Conservation (phyloP, 2,329 filamentous ascomycete species). For the Teratosphaeria destructans region DNA sequence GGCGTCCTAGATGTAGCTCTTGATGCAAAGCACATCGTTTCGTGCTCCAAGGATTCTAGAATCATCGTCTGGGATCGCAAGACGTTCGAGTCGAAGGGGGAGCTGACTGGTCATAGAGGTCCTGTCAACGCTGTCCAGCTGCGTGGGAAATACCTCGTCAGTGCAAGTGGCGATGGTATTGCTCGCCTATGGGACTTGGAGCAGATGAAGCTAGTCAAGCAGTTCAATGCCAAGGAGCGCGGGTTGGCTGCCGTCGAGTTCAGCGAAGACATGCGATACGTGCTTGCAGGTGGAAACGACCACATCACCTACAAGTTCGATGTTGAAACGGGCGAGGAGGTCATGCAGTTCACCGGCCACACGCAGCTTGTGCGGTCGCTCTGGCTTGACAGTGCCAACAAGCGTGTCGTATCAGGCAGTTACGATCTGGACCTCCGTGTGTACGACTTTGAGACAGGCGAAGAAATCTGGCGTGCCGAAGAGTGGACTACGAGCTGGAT, state of each 20-base stretch:
- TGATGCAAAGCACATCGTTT: constrained; percentile 84
- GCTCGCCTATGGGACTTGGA: constrained; percentile 95
- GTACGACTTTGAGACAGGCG: constrained; percentile 74
- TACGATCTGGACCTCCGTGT: constrained; percentile 96
- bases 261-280: constrained; percentile 84
- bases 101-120: constrained; percentile 74
- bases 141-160: constrained; percentile 83
- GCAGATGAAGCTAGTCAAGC: constrained; percentile 76
- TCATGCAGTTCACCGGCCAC: constrained; percentile 74
- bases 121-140: constrained; percentile 96
- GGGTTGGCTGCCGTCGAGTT: constrained; percentile 94
- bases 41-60: constrained; percentile 88
- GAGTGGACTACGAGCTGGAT: constrained; percentile 97
- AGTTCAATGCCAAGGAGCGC: constrained; percentile 82
- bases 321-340: constrained; percentile 74
- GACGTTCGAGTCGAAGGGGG: constrained; percentile 64
- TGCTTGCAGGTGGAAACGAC: constrained; percentile 91
- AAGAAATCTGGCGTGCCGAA: constrained; percentile 73
- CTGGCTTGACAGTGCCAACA: constrained; percentile 79
- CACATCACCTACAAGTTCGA: constrained; percentile 94
- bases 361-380: constrained; percentile 77
- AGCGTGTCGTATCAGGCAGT: constrained; percentile 77
- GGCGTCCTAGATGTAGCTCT: constrained; percentile 92
- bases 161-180: constrained; percentile 83
- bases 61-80: constrained; percentile 91